Evolutionary conservation across 768 basidiomycete genomes (phyloP).

Genomic region (Mycena vitilis): DNA sequence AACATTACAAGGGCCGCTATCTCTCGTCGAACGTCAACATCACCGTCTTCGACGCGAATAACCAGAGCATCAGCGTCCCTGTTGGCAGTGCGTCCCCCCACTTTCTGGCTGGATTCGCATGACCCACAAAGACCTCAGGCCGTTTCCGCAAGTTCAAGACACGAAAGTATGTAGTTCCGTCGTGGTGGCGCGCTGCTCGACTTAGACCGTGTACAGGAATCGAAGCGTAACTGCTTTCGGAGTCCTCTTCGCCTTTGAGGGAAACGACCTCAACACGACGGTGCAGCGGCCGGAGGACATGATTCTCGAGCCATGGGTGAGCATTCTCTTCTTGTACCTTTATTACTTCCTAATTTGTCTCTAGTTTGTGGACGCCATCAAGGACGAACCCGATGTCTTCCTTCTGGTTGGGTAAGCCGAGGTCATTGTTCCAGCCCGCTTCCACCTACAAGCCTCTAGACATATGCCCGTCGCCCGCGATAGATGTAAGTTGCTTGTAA

Average conservation of each 20-base stretch:
- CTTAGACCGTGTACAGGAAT: slow-evolving; percentile 54
- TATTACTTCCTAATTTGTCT: slow-evolving; percentile 45
- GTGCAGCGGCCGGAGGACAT: slow-evolving; percentile 80
- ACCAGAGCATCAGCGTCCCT: slow-evolving; percentile 50
- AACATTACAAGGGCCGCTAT: slow-evolving; percentile 76
- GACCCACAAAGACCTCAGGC: slow-evolving; percentile 31
- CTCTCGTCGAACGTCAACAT: slow-evolving; percentile 91
- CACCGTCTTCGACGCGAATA: slow-evolving; percentile 64
- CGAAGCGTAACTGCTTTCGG: slow-evolving; percentile 85
- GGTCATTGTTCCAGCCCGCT: background rate
- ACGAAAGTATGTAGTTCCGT: slow-evolving; percentile 59
- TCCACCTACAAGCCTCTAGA: slow-evolving; percentile 5
- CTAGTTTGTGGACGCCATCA: slow-evolving; percentile 84
- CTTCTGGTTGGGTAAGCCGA: slow-evolving; percentile 62
- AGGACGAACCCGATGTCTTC: slow-evolving; percentile 87
- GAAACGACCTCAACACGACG: slow-evolving; percentile 76
- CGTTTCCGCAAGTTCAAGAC: slow-evolving; percentile 83
- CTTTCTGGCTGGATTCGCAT: background rate
- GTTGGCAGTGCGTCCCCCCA: slow-evolving; percentile 45
- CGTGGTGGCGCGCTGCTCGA: background rate
- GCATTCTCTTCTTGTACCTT: slow-evolving; percentile 3
- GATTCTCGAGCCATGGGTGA: slow-evolving; percentile 84
- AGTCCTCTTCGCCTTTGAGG: slow-evolving; percentile 82
- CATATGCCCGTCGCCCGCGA: slow-evolving; percentile 86
- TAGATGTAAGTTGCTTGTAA: slow-evolving; percentile 60